These are phyloP conservation scores for Trichosporon sp. DNA, from an alignment of 1,284 basidiomycete genomes.

Conservation along the genomic window DNA sequence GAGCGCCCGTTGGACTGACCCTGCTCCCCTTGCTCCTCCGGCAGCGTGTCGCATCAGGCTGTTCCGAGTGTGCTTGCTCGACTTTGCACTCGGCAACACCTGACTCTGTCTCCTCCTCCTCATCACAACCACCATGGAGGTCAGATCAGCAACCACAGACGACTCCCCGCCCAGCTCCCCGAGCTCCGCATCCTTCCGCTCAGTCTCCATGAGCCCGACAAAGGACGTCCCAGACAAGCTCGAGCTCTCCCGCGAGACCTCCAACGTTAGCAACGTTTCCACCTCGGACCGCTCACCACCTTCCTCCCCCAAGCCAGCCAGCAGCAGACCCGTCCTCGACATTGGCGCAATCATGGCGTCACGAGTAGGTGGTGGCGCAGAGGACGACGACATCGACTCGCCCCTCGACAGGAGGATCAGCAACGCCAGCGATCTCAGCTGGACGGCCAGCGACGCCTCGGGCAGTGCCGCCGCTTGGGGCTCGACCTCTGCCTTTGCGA, in stretches of 20 bases:
- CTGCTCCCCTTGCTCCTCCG: not conserved
- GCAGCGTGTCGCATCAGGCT: slow-evolving; percentile 7
- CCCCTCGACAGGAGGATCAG: slow-evolving; percentile 8
- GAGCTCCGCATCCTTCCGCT: slow-evolving; percentile 5
- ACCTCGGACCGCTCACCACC: not conserved
- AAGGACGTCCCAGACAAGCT: not conserved
- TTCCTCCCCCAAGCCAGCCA: not conserved
- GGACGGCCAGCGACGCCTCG: slow-evolving; percentile 9
- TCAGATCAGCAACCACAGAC: not conserved
- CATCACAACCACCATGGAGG: not conserved
- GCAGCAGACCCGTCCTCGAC: slow-evolving; percentile 9
- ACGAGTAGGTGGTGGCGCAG: not conserved
- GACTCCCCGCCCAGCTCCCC: not conserved
- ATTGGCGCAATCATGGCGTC: slow-evolving; percentile 14
- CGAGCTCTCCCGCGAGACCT: not conserved
- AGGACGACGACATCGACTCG: slow-evolving; percentile 15
- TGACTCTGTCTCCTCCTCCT: not conserved
- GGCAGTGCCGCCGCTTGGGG: not conserved
- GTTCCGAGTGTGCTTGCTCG: no score
- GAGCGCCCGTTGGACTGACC: not conserved
- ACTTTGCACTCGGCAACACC: not conserved
- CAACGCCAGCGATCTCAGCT: slow-evolving; percentile 8
- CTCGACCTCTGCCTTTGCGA: slow-evolving; percentile 11
- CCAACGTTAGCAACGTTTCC: not conserved
- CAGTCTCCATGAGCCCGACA: not conserved